phyloP scores from a whole-genome alignment of 78 protist genomes.

The Dictyostelium intermedium region DNA sequence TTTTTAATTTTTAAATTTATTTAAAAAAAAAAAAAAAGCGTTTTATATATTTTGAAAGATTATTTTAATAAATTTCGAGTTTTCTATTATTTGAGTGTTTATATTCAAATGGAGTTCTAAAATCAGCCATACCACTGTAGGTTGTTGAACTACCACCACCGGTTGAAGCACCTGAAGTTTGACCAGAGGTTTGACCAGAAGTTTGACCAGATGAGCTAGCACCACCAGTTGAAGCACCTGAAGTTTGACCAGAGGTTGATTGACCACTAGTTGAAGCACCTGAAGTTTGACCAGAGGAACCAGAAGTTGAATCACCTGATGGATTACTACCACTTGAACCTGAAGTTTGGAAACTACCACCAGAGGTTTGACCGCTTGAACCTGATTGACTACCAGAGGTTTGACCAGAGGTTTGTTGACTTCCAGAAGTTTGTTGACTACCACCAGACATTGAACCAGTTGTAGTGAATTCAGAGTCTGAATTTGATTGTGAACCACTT shows the following conservation, averaged over 20 bases:
- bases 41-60: background rate
- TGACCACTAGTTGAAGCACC: background rate
- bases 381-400: conserved; percentile 25
- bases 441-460: conserved; percentile 1
- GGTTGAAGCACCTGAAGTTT: conserved; percentile 3
- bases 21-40: background rate
- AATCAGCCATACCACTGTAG: background rate
- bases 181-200: background rate
- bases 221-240: conserved; percentile 4
- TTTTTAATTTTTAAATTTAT: no score
- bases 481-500: background rate
- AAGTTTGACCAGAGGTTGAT: background rate
- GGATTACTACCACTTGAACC: background rate
- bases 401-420: conserved; percentile 6
- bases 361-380: background rate
- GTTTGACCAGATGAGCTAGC: no score
- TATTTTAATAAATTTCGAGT: background rate
- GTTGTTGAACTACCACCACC: background rate
- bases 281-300: background rate
- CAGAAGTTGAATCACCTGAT: background rate
- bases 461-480: background rate
- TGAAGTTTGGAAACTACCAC: background rate
- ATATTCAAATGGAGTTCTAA: background rate
- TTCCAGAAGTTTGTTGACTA: background rate
- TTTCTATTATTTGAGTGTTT: background rate